Conservation (phyloP, 352 stramenopile species). For the Phytophthora palmivora region DNA sequence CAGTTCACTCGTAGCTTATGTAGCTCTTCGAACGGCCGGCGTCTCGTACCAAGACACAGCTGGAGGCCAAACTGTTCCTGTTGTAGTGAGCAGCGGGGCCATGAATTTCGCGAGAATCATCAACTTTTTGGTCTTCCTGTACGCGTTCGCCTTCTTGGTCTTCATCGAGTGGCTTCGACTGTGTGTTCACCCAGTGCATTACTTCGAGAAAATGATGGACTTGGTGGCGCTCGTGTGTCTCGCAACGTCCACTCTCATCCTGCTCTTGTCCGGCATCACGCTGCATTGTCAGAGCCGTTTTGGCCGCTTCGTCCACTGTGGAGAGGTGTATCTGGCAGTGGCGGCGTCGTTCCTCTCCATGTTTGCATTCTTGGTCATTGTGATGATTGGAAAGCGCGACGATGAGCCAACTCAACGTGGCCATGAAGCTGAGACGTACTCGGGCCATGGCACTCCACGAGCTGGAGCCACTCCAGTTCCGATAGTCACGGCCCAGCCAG, state of each 20-base stretch:
- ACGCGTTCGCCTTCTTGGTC: constrained; percentile 63
- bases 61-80: constrained; percentile 44
- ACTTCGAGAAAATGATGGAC: constrained; percentile 61
- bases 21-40: constrained; percentile 58
- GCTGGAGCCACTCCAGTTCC: constrained; percentile 21
- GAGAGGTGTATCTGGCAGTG: constrained; percentile 48
- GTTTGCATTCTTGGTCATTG: constrained; percentile 48
- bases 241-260: constrained; percentile 54
- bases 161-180: constrained; percentile 54
- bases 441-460: constrained; percentile 15
- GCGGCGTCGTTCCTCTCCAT: constrained; percentile 69
- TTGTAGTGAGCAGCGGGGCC: constrained; percentile 57
- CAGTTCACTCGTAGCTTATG: constrained; percentile 59
- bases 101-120: constrained; percentile 63
- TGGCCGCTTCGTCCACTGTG: constrained; percentile 66
- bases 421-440: constrained; percentile 5
- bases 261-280: constrained; percentile 65
- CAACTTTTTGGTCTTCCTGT: constrained; percentile 74
- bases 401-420: constrained; percentile 9
- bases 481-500: constrained; percentile 23
- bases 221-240: constrained; percentile 48
- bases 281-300: constrained; percentile 55
- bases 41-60: constrained; percentile 29
- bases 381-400: constrained; percentile 49
- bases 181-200: constrained; percentile 48